Evolutionary conservation across 495 filamentous ascomycete species (phyloP), one percentile per base, ranked within the genome.

Genomic region (Lasiosphaeris hirsuta): DNA sequence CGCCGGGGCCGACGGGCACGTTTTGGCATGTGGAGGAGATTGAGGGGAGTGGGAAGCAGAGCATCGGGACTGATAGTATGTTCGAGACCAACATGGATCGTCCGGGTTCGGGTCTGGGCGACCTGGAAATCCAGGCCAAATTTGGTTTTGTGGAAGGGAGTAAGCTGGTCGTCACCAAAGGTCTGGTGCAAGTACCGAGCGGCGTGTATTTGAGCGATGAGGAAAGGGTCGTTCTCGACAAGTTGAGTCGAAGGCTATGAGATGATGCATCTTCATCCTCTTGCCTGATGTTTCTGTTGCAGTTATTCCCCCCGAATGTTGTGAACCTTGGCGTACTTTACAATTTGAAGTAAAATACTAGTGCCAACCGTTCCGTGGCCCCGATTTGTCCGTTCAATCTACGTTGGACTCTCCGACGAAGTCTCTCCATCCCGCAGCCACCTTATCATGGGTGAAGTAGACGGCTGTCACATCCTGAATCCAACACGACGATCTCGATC

Each of bases 1-100:
- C 82, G 4, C 73, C 82, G 5, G 67, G 65, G 35, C 61, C 72
- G 54, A 70, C 78, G 11, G 70, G 76, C 3, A 3, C n/a, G 57
- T 59, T 53, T n/a, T 73, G 67, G 69, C 17, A 45, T 48, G 51
- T 54, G 37, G 37, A 7, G 51, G 58, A 11, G 5, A 14, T 37
- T 46, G 17, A 54, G 1, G 15, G 51, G 36, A 44, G 34, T 11
- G 43, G 40, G 3, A 41, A 56, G 50, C 34, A 44, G 42, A 43
- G 10, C 10, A 14, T 10, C 39, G 13, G 15, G 38, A 50, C 43
- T 7, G 17, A 45, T 0, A 45, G 17, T 6, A 9, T 5, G 6
- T 5, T 15, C 3, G 43, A 17, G 43, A 45, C 23, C 23, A 30
- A 30, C n/a, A n/a, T n/a, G n/a, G 42, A 5, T 14, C 42, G n/a